These are phyloP conservation scores for Hypoxylon sp. DNA, from an alignment of 2,329 filamentous ascomycete genomes.

Conservation along the genomic window DNA sequence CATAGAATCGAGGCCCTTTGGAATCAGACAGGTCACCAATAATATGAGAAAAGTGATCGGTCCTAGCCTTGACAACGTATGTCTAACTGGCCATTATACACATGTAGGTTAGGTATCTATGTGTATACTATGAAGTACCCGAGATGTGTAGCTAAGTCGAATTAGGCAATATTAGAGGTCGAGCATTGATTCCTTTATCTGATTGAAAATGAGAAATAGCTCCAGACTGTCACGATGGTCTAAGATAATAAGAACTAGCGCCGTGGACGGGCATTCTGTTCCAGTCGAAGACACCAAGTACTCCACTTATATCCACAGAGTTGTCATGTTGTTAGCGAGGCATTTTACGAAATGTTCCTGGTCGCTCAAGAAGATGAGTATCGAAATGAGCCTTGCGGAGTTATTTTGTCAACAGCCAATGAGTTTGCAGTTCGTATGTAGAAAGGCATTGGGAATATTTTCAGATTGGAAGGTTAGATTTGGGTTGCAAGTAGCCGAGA, in stretches of 20 bases:
- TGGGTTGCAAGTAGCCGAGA: slow-evolving; percentile 37
- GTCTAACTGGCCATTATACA: slow-evolving; percentile 18
- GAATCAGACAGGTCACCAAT: slow-evolving; percentile 29
- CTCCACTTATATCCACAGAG: slow-evolving; percentile 14
- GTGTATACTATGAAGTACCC: slow-evolving; percentile 1
- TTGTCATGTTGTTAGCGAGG: slow-evolving; percentile 8
- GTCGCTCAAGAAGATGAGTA: neutral
- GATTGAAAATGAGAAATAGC: slow-evolving; percentile 12
- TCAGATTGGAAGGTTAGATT: slow-evolving; percentile 20
- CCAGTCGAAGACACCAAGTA: neutral
- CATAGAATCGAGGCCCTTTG: slow-evolving; percentile 18
- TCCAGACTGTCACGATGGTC: neutral
- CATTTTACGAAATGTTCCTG: slow-evolving; percentile 10
- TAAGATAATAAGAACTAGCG: slow-evolving; percentile 18
- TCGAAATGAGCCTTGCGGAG: slow-evolving; percentile 17
- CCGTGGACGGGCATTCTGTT: slow-evolving; percentile 11
- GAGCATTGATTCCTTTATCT: slow-evolving; percentile 10
- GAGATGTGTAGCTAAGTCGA: slow-evolving; percentile 4
- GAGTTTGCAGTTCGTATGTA: slow-evolving; percentile 9
- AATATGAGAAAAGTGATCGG: slow-evolving; percentile 10
- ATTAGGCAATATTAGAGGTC: slow-evolving; percentile 13
- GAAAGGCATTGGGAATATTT: slow-evolving; percentile 19
- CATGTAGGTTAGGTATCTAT: neutral
- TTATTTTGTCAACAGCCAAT: slow-evolving; percentile 23
- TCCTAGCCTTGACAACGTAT: slow-evolving; percentile 19